phyloP scores from a whole-genome alignment of 2,329 filamentous ascomycete genomes.

The Rhynchosporium agropyri region DNA sequence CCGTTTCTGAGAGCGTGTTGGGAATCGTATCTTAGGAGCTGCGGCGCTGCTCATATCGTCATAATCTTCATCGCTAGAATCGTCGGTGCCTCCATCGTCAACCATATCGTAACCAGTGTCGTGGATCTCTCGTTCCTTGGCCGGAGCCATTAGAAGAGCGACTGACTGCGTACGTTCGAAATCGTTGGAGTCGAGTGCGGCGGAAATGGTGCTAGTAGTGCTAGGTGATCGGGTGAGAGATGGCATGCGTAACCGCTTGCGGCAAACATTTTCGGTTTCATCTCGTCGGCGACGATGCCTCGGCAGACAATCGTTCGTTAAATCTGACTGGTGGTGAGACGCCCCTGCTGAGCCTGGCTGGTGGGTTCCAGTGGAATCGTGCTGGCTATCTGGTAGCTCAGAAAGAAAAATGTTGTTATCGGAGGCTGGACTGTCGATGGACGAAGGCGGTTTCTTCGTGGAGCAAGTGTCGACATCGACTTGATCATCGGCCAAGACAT shows the following conservation, averaged over 20 bases:
- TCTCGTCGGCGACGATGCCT: conserved; percentile 25
- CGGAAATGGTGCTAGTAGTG: conserved; percentile 26
- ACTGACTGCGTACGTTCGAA: conserved; percentile 19
- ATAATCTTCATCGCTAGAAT: conserved; percentile 32
- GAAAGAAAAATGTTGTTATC: conserved; percentile 22
- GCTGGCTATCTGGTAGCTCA: conserved; percentile 18
- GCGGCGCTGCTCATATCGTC: conserved; percentile 25
- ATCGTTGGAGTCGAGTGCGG: conserved; percentile 22
- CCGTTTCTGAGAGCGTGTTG: conserved; percentile 25
- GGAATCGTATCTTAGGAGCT: conserved; percentile 20
- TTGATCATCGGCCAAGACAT: conserved; percentile 22
- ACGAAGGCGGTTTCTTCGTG: conserved; percentile 22
- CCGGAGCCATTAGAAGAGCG: conserved; percentile 20
- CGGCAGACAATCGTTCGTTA: conserved; percentile 24
- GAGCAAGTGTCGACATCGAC: conserved; percentile 23
- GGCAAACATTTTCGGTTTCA: conserved; percentile 24
- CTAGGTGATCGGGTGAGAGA: conserved; percentile 22
- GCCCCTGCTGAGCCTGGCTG: conserved; percentile 20
- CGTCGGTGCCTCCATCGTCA: conserved; percentile 26
- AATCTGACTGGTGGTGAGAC: conserved; percentile 25
- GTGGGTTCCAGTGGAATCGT: conserved; percentile 22
- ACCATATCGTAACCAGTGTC: conserved; percentile 26
- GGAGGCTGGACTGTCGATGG: conserved; percentile 24
- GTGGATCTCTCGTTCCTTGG: conserved; percentile 23
- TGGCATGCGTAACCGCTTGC: conserved; percentile 25